phyloP scores from a whole-genome alignment of 352 stramenopile species.

The Pythium sp. region DNA sequence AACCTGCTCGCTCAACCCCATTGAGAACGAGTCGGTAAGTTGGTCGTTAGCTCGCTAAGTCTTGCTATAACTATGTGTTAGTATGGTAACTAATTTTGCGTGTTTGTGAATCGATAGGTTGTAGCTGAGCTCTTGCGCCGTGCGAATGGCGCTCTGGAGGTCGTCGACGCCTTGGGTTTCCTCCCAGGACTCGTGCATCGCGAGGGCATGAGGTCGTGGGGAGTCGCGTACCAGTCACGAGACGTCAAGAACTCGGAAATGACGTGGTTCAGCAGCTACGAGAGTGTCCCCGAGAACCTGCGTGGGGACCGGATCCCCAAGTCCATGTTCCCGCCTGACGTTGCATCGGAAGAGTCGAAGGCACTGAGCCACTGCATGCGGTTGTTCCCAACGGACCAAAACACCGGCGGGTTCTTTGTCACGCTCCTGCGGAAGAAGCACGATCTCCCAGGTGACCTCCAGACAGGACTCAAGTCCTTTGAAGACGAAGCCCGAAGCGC shows the following conservation, averaged over 20 bases:
- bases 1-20: constrained; percentile 97
- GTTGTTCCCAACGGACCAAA: constrained; percentile 96
- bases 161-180: constrained; percentile 74
- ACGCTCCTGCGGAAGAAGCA: constrained; percentile 88
- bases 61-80: no score
- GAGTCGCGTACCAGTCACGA: constrained; percentile 65
- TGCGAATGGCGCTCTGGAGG: constrained; percentile 78
- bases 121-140: constrained; percentile 92
- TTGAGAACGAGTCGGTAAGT: constrained; percentile 95
- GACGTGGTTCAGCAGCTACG: constrained; percentile 59
- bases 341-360: constrained; percentile 43
- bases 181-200: constrained; percentile 50
- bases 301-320: constrained; percentile 56
- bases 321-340: constrained; percentile 83
- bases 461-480: constrained; percentile 44
- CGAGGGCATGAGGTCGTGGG: constrained; percentile 52
- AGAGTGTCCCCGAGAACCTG: constrained; percentile 49
- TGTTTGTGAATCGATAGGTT: constrained; percentile 29
- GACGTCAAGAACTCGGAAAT: constrained; percentile 26
- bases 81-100: background rate
- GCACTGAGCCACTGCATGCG: constrained; percentile 85
- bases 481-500: constrained; percentile 24
- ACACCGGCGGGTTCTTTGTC: constrained; percentile 98
- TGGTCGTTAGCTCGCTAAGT: background rate
- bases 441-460: constrained; percentile 28